Percentiles rank a stretch among this genome's conserved stretches.
phyloP scores from a whole-genome alignment of 1,139 yeast species.

The Torulaspora pretoriensis region DNA sequence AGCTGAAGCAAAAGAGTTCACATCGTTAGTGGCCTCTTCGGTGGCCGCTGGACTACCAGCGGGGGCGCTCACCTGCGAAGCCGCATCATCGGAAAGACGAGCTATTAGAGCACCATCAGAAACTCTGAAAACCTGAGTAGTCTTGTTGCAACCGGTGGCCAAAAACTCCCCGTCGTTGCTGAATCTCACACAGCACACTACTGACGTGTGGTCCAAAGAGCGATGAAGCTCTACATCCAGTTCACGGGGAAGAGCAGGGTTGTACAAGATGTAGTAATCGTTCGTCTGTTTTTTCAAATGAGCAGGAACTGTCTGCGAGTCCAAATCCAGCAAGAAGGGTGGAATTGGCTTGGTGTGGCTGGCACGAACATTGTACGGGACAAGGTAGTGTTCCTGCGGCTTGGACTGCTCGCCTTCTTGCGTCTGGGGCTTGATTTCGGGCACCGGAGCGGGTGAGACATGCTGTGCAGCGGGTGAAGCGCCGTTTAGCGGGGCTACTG shows the following conservation, averaged over 20 bases:
- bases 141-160: constrained; percentile 96
- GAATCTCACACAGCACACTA: constrained; percentile 94
- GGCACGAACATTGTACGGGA: constrained; percentile 42
- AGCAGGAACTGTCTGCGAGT: constrained; percentile 71
- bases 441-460: constrained; percentile 9
- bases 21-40: constrained; percentile 32
- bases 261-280: constrained; percentile 86
- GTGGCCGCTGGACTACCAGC: constrained; percentile 32
- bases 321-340: constrained; percentile 77
- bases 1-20: constrained; percentile 17
- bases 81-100: constrained; percentile 76
- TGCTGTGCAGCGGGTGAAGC: constrained; percentile 30
- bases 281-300: constrained; percentile 77
- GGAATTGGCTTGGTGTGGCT: constrained; percentile 73
- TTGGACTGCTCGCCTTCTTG: constrained; percentile 17
- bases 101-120: constrained; percentile 90
- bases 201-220: constrained; percentile 87
- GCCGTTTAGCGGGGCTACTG: constrained; percentile 22
- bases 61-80: constrained; percentile 35
- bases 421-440: not conserved
- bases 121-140: constrained; percentile 91
- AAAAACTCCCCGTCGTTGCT: constrained; percentile 87
- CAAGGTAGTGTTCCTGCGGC: constrained; percentile 36
- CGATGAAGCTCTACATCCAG: constrained; percentile 87
- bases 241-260: constrained; percentile 72